A percentile compares a stretch with the other conserved stretches of the same genome.
Conservation (phyloP, 108 stramenopile species). For the Skeletonema potamos region DNA sequence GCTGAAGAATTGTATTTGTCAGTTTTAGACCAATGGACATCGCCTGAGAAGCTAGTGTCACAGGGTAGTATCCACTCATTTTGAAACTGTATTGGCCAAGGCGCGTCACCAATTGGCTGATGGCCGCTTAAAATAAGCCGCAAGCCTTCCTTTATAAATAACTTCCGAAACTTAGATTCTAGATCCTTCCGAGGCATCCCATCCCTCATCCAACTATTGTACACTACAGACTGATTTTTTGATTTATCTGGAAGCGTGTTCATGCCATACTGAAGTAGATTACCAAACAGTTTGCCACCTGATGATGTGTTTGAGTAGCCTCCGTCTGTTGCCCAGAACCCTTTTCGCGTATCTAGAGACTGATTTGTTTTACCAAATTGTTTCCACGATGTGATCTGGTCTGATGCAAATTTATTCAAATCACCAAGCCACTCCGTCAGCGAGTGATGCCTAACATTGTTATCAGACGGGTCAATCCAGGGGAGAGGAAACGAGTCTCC, state of each 20-base stretch:
- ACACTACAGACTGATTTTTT: slow-evolving; percentile 73
- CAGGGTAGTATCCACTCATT: slow-evolving; percentile 55
- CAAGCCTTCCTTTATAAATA: slow-evolving; percentile 49
- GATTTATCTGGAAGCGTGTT: slow-evolving; percentile 57
- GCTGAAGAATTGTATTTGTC: slow-evolving; percentile 7
- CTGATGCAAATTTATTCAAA: slow-evolving; percentile 60
- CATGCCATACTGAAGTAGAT: slow-evolving; percentile 82
- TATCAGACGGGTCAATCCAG: slow-evolving; percentile 36
- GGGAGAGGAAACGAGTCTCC: slow-evolving; percentile 62
- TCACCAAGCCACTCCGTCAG: slow-evolving; percentile 63
- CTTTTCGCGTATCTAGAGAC: background rate
- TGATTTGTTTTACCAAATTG: slow-evolving; percentile 16
- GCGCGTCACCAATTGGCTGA: slow-evolving; percentile 83
- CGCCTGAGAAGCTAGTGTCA: slow-evolving; percentile 84
- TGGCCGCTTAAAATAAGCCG: slow-evolving; percentile 70
- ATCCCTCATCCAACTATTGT: slow-evolving; percentile 64
- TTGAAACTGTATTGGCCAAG: slow-evolving; percentile 65
- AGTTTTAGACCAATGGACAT: slow-evolving; percentile 52
- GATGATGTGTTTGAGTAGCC: slow-evolving; percentile 51
- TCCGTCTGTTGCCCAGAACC: slow-evolving; percentile 65
- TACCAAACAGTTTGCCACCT: slow-evolving; percentile 39
- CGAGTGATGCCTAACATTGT: background rate
- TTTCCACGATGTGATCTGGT: slow-evolving; percentile 59
- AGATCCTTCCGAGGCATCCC: slow-evolving; percentile 68
- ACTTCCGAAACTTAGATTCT: slow-evolving; percentile 26